Percentiles rank a stretch among this genome's conserved stretches.
These are phyloP conservation scores for Fusarium globosum DNA, from an alignment of 2,329 filamentous ascomycete species.

Conservation along the genomic window DNA sequence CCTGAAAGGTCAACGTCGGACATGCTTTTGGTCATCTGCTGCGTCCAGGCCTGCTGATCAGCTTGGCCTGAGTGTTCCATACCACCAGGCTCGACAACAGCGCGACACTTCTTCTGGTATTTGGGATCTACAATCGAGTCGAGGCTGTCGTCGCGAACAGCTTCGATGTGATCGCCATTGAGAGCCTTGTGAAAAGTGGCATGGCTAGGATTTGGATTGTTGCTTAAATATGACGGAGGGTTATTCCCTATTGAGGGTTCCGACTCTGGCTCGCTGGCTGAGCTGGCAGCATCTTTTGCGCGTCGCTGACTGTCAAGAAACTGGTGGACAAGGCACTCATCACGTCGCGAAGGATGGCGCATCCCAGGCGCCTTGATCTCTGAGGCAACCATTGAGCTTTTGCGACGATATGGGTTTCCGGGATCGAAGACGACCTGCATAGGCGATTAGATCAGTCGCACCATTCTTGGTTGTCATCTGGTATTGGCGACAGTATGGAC, in stretches of 20 bases:
- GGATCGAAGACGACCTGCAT: constrained; percentile 71
- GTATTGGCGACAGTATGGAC: constrained; percentile 5
- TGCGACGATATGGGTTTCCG: constrained; percentile 70
- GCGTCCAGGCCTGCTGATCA: constrained; percentile 68
- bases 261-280: constrained; percentile 43
- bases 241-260: constrained; percentile 47
- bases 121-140: constrained; percentile 42
- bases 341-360: constrained; percentile 48
- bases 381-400: constrained; percentile 70
- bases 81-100: constrained; percentile 54
- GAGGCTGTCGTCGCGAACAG: constrained; percentile 25
- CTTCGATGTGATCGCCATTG: constrained; percentile 29
- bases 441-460: constrained; percentile 7
- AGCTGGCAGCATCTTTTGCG: constrained; percentile 44
- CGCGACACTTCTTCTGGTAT: constrained; percentile 40
- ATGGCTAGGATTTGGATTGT: constrained; percentile 23
- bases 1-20: constrained; percentile 55
- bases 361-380: constrained; percentile 56
- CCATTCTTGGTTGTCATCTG: not conserved
- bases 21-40: constrained; percentile 57
- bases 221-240: constrained; percentile 36
- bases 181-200: constrained; percentile 17
- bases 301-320: constrained; percentile 68
- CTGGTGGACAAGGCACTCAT: constrained; percentile 74
- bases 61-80: constrained; percentile 61